Percentiles rank a stretch among this genome's conserved stretches.
Conservation (phyloP, 2,329 filamentous ascomycete species). For the Lachnellula arida region DNA sequence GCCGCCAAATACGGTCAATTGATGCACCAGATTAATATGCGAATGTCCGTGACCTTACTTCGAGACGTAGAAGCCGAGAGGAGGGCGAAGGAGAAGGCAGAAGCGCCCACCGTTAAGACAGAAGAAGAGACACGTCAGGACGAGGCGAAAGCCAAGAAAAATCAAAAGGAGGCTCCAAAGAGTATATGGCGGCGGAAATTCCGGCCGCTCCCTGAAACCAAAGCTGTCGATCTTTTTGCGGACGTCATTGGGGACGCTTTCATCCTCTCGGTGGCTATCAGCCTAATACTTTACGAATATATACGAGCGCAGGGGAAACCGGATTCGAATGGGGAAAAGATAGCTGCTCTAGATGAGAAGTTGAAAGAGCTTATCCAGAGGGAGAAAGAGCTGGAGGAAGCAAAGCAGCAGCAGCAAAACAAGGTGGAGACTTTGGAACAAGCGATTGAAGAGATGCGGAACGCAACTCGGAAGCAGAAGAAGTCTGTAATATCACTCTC, state of each 20-base stretch:
- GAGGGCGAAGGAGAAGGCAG: conserved; percentile 56
- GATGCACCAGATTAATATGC: conserved; percentile 65
- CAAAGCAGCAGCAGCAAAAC: conserved; percentile 32
- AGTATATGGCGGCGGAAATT: conserved; percentile 61
- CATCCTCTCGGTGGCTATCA: conserved; percentile 54
- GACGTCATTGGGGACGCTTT: conserved; percentile 61
- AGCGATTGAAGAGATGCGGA: conserved; percentile 29
- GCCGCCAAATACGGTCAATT: conserved; percentile 58
- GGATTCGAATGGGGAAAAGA: conserved; percentile 50
- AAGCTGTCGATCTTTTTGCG: conserved; percentile 63
- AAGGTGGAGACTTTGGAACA: conserved; percentile 31
- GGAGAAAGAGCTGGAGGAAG: conserved; percentile 50
- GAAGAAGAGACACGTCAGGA: conserved; percentile 56
- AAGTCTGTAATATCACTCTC: conserved; percentile 9
- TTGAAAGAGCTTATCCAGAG: conserved; percentile 48
- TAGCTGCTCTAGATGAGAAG: conserved; percentile 48
- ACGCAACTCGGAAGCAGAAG: conserved; percentile 22
- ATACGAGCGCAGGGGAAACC: conserved; percentile 56
- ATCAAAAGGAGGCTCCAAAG: conserved; percentile 34
- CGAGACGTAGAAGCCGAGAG: conserved; percentile 54
- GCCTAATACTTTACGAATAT: conserved; percentile 58
- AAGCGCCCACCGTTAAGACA: conserved; percentile 60
- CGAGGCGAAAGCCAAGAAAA: conserved; percentile 39
- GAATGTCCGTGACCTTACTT: conserved; percentile 53
- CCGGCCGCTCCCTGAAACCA: conserved; percentile 56